These are phyloP conservation scores for Trametes villosa DNA, from an alignment of 768 basidiomycete genomes.

Conservation along the genomic window DNA sequence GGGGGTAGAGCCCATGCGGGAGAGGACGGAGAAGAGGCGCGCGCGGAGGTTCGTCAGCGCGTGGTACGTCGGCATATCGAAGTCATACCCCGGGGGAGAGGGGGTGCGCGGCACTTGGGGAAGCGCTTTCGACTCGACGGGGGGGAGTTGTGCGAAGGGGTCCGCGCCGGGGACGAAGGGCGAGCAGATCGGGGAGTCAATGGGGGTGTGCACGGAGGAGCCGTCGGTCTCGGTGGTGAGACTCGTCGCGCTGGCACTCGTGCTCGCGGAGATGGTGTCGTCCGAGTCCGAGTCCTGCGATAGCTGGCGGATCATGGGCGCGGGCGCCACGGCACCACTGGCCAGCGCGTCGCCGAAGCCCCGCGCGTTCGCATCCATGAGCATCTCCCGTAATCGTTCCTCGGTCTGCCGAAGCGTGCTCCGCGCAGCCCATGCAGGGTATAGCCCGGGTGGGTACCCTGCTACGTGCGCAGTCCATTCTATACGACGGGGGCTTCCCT, in stretches of 20 bases:
- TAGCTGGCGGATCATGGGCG: background rate
- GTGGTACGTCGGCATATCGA: slow-evolving; percentile 35
- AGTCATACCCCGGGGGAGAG: slow-evolving; percentile 22
- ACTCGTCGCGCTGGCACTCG: slow-evolving; percentile 20
- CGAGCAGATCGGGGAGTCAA: slow-evolving; percentile 21
- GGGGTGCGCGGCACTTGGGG: slow-evolving; percentile 21
- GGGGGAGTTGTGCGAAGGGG: slow-evolving; percentile 1
- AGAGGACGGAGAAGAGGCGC: slow-evolving; percentile 39
- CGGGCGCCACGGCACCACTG: background rate
- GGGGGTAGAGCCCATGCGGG: slow-evolving; percentile 42
- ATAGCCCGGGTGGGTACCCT: slow-evolving; percentile 41
- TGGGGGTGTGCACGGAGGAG: slow-evolving; percentile 34
- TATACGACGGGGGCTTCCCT: background rate
- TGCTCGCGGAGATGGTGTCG: slow-evolving; percentile 13
- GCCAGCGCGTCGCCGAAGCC: slow-evolving; percentile 8
- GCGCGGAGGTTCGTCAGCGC: slow-evolving; percentile 33
- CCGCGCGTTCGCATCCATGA: slow-evolving; percentile 15
- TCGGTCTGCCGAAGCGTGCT: slow-evolving; percentile 56
- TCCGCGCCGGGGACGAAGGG: slow-evolving; percentile 14
- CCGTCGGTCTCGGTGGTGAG: slow-evolving; percentile 33
- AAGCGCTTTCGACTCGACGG: slow-evolving; percentile 1
- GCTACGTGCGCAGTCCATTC: slow-evolving; percentile 18
- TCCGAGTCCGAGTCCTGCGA: slow-evolving; percentile 13
- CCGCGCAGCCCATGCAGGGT: slow-evolving; percentile 57
- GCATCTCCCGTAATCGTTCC: slow-evolving; percentile 31